Evolutionary conservation across 1,284 basidiomycete species (phyloP).

Genomic region (Cryptococcus sp.): DNA sequence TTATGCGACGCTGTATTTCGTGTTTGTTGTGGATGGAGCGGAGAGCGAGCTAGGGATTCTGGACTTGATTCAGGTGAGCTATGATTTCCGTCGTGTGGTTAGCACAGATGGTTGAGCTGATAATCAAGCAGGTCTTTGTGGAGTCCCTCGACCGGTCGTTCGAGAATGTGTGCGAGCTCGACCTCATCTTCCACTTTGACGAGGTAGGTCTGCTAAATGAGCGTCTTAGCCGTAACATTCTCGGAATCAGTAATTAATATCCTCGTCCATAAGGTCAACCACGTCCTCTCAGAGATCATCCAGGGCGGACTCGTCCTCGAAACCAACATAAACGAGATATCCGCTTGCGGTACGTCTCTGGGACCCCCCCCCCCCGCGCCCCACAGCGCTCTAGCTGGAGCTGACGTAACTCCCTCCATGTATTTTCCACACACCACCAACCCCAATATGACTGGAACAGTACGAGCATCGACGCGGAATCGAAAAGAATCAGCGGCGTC

Average conservation of each 20-base stretch:
- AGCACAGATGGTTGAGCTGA: neutral
- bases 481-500: conserved; percentile 44
- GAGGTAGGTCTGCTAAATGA: conserved; percentile 59
- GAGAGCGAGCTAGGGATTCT: conserved; percentile 95
- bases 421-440: neutral
- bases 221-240: neutral
- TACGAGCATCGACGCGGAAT: conserved; percentile 36
- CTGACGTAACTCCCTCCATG: neutral
- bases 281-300: conserved; percentile 90
- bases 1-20: conserved; percentile 96
- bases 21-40: conserved; percentile 90
- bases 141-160: conserved; percentile 93
- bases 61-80: conserved; percentile 87
- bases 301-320: conserved; percentile 98
- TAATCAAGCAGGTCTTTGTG: conserved; percentile 73
- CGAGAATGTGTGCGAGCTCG: conserved; percentile 98
- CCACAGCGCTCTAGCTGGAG: neutral
- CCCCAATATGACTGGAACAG: conserved; percentile 14
- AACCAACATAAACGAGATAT: conserved; percentile 92
- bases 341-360: conserved; percentile 65
- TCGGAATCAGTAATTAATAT: neutral
- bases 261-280: conserved; percentile 67
- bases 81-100: neutral
- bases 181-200: conserved; percentile 98
- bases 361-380: neutral